These are phyloP conservation scores for Epichloe scottii DNA, from an alignment of 2,329 filamentous ascomycete species.

Conservation along the genomic window DNA sequence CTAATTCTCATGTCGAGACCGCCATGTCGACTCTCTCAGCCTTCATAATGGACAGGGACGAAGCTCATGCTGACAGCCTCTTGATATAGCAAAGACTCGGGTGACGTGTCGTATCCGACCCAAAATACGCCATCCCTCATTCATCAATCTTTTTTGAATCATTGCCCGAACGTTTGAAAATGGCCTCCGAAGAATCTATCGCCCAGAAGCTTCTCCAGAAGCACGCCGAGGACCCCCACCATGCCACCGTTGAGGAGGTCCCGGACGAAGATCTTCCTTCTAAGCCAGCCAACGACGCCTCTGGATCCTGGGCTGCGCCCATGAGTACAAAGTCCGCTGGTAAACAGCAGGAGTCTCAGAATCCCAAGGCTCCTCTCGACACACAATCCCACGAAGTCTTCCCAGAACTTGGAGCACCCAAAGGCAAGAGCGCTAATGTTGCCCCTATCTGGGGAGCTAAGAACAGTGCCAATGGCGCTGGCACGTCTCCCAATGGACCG, in stretches of 20 bases:
- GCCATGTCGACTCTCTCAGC: no score
- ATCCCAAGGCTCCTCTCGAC: conserved; percentile 44
- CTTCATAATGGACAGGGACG: background rate
- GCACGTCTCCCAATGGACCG: conserved; percentile 36
- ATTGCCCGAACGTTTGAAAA: conserved; percentile 15
- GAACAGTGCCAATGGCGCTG: conserved; percentile 46
- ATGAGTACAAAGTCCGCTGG: conserved; percentile 52
- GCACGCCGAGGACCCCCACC: conserved; percentile 41
- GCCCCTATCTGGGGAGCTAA: conserved; percentile 69
- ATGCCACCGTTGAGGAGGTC: conserved; percentile 67
- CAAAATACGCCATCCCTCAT: background rate
- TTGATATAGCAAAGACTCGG: background rate
- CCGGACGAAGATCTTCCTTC: conserved; percentile 64
- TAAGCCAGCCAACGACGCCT: conserved; percentile 34
- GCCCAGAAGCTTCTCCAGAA: conserved; percentile 53
- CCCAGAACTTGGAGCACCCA: conserved; percentile 68
- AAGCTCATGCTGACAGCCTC: background rate
- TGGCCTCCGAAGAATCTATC: conserved; percentile 39
- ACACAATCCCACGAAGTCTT: conserved; percentile 85
- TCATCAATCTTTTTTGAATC: background rate
- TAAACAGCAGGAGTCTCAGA: conserved; percentile 50
- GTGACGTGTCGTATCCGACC: background rate
- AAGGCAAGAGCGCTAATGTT: conserved; percentile 54
- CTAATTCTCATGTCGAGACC: background rate
- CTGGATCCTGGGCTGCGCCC: conserved; percentile 34